Evolutionary conservation across 2,329 filamentous ascomycete species (phyloP).

Genomic region (Akanthomyces muscarius): DNA sequence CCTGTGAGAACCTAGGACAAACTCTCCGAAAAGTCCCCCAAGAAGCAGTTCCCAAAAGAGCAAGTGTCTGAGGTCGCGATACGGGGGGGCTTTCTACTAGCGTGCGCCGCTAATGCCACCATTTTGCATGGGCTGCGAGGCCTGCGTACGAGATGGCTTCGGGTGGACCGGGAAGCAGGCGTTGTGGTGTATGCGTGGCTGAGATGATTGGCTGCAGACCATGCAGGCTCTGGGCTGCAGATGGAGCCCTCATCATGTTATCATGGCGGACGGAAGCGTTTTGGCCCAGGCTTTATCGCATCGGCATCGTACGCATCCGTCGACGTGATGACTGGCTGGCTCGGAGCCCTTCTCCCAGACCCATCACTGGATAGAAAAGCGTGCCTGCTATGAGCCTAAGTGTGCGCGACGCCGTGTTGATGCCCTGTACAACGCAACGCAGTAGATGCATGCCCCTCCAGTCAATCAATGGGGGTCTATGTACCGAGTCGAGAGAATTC

Average conservation of each 20-base stretch:
- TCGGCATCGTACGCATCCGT: neutral
- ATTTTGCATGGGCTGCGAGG: constrained; percentile 6
- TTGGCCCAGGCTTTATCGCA: neutral
- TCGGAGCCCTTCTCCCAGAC: neutral
- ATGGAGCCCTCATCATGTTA: neutral
- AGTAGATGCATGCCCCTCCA: no score
- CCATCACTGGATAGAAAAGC: neutral
- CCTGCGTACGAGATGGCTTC: constrained; percentile 14
- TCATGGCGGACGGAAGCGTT: neutral
- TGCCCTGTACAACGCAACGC: neutral
- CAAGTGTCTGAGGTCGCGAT: constrained; percentile 8
- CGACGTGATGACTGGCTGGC: neutral
- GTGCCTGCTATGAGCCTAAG: neutral
- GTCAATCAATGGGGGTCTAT: no score
- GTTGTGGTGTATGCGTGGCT: constrained; percentile 1
- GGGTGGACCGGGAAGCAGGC: constrained; percentile 11
- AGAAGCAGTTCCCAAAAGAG: constrained; percentile 2
- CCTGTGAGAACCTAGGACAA: neutral
- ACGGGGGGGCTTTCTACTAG: constrained; percentile 13
- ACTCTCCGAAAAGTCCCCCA: neutral
- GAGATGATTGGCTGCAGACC: constrained; percentile 3
- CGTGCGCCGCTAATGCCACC: constrained; percentile 6
- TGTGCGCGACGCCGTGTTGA: neutral
- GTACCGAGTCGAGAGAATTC: neutral
- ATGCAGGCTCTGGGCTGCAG: neutral